These are phyloP conservation scores for Bruguiera gymnorhiza DNA, from an alignment of 345 rosid genomes.

Conservation along the genomic window DNA sequence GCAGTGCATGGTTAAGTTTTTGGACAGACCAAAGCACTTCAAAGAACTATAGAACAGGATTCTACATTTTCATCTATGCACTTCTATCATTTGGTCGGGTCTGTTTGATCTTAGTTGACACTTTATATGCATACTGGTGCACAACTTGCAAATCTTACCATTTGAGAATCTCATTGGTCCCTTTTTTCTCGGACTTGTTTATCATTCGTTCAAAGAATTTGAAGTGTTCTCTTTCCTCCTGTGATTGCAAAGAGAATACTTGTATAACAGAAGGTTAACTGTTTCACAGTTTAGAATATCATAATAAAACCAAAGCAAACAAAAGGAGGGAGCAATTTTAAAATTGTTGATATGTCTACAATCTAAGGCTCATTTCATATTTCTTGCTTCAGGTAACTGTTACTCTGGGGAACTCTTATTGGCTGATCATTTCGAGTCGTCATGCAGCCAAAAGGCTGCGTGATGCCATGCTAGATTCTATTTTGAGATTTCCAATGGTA, in stretches of 20 bases:
- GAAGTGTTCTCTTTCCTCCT: neutral
- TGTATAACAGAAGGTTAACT: too few relatives aligned
- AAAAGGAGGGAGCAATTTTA: neutral
- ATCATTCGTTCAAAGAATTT: neutral
- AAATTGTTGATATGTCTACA: neutral
- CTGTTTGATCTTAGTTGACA: conserved; percentile 3
- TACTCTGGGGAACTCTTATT: conserved; percentile 79
- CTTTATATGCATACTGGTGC: neutral
- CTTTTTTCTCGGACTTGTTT: neutral
- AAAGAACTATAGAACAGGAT: conserved; percentile 52
- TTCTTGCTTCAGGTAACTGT: conserved; percentile 63
- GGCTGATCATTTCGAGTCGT: conserved; percentile 80
- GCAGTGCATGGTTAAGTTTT: conserved; percentile 93
- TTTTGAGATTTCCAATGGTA: conserved; percentile 92
- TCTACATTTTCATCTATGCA: conserved; percentile 69
- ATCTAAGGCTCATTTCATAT: conserved; percentile 3
- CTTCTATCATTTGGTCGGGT: conserved; percentile 91
- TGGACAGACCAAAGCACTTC: conserved; percentile 84
- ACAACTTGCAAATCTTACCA: neutral
- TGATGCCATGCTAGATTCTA: conserved; percentile 81
- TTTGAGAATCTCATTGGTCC: neutral
- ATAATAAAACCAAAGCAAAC: neutral
- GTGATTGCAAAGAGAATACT: neutral
- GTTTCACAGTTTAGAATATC: too few relatives aligned
- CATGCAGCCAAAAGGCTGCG: conserved; percentile 87